phyloP scores from a whole-genome alignment of 2,329 filamentous ascomycete species.

The Scortechinia acanthostroma region DNA sequence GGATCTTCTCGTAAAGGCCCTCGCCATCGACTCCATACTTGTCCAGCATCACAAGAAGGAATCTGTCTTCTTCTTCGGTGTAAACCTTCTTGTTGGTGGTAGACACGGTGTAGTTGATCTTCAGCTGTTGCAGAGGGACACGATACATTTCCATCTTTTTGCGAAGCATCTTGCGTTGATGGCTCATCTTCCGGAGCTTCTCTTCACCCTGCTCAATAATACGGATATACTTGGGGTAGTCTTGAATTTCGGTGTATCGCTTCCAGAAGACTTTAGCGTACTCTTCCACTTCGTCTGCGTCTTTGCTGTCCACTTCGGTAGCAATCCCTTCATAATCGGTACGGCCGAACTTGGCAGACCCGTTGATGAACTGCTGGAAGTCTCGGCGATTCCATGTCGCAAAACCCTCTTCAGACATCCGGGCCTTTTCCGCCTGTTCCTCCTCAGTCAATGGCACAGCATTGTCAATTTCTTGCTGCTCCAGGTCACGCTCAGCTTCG shows the following conservation, averaged over 20 bases:
- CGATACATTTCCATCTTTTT: constrained; percentile 96
- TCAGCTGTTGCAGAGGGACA: constrained; percentile 94
- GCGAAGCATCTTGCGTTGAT: constrained; percentile 84
- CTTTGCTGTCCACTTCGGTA: constrained; percentile 86
- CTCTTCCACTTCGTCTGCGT: constrained; percentile 72
- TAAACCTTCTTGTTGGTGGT: constrained; percentile 99
- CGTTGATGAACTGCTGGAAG: constrained; percentile 96
- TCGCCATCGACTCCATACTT: constrained; percentile 88
- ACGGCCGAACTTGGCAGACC: constrained; percentile 85
- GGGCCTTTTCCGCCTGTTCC: constrained; percentile 79
- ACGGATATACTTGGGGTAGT: constrained; percentile 81
- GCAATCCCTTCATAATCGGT: constrained; percentile 79
- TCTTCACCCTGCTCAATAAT: constrained; percentile 91
- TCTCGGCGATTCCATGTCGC: constrained; percentile 93
- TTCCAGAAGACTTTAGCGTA: constrained; percentile 97
- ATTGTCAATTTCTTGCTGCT: constrained; percentile 89
- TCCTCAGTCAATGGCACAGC: constrained; percentile 82
- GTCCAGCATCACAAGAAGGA: constrained; percentile 87
- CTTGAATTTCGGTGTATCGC: constrained; percentile 81
- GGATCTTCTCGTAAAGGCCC: constrained; percentile 82
- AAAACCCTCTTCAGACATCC: constrained; percentile 77
- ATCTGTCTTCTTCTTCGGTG: constrained; percentile 94
- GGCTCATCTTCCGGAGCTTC: constrained; percentile 77
- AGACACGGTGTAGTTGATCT: constrained; percentile 97
- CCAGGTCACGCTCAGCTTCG: constrained; percentile 77